These are phyloP conservation scores for Lepidium campestre DNA, from an alignment of 441 rosid species.

Conservation along the genomic window DNA sequence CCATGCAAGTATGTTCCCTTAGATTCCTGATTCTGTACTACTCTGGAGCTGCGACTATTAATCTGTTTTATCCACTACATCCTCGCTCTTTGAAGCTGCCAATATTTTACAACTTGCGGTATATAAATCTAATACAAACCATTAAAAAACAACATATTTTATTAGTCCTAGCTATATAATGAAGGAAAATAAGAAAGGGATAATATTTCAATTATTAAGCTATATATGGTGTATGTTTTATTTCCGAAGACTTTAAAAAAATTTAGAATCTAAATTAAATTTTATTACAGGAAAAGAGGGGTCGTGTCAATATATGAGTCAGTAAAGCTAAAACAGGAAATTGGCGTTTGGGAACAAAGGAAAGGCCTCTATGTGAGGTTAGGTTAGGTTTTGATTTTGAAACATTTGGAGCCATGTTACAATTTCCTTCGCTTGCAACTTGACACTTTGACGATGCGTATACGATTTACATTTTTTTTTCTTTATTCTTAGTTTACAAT, in stretches of 20 bases:
- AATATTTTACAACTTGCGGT: too few relatives aligned
- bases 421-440: constrained; percentile 4
- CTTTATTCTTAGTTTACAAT: background rate
- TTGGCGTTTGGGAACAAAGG: constrained; percentile 6
- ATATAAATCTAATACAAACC: too few relatives aligned
- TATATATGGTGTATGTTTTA: background rate
- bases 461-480: background rate
- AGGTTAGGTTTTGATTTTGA: constrained; percentile 11
- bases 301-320: constrained; percentile 7
- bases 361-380: constrained; percentile 6
- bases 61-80: background rate
- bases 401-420: constrained; percentile 13
- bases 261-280: background rate
- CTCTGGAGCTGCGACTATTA: background rate
- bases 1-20: constrained; percentile 22
- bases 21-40: background rate
- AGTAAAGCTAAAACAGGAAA: background rate
- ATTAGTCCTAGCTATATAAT: background rate
- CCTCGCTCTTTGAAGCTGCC: too few relatives aligned
- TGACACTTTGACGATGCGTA: constrained; percentile 1
- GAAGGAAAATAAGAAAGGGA: background rate
- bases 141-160: background rate
- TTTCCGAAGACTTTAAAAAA: background rate
- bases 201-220: background rate
- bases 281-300: background rate